Conservation (phyloP, 2,329 filamentous ascomycete species). For the Aureobasidium sp. region DNA sequence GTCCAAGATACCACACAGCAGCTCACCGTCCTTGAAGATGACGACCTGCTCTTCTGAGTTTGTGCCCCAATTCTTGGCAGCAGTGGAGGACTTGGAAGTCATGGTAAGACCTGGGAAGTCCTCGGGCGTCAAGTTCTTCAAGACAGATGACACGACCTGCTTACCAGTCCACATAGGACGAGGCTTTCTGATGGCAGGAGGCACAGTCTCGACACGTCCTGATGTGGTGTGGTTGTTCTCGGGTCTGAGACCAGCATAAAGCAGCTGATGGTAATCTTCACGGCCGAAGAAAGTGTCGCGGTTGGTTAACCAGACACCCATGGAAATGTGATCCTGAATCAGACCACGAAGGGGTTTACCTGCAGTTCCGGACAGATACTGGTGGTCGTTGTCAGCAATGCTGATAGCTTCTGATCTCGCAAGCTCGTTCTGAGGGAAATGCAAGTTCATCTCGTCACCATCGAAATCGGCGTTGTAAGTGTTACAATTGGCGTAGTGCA, state of each 20-base stretch:
- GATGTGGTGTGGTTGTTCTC: constrained; percentile 82
- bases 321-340: constrained; percentile 97
- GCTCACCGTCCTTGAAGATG: constrained; percentile 75
- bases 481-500: constrained; percentile 99
- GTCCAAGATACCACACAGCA: constrained; percentile 85
- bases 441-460: constrained; percentile 99
- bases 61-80: constrained; percentile 68
- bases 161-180: constrained; percentile 86
- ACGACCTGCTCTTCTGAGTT: constrained; percentile 70
- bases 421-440: constrained; percentile 95
- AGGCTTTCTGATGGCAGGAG: constrained; percentile 76
- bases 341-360: constrained; percentile 90
- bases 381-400: constrained; percentile 92
- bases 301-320: constrained; percentile 83
- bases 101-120: constrained; percentile 72
- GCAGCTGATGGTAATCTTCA: constrained; percentile 84
- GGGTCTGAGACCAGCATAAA: constrained; percentile 82
- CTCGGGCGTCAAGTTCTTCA: constrained; percentile 81
- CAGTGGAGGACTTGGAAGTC: constrained; percentile 68
- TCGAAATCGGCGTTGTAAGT: constrained; percentile 99
- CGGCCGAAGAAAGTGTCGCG: constrained; percentile 85
- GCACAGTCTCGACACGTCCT: constrained; percentile 71
- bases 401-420: constrained; percentile 87
- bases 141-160: constrained; percentile 83
- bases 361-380: constrained; percentile 88